Conservation (phyloP, 345 rosid genomes). For the Raphanus sativus region DNA sequence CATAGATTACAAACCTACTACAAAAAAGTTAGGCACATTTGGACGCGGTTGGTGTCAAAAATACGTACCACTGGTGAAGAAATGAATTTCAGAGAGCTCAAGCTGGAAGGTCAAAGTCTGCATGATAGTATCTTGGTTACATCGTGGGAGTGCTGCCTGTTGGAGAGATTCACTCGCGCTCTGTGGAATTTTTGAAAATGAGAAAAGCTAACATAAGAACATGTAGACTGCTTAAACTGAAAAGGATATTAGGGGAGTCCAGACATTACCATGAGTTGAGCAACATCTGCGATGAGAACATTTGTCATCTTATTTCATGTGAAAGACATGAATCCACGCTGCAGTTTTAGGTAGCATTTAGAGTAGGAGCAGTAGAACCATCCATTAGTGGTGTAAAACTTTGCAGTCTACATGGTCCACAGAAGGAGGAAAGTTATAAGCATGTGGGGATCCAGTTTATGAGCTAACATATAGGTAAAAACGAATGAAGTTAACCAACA, state of each 20-base stretch:
- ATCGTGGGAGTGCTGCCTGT: neutral
- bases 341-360: neutral
- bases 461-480: neutral
- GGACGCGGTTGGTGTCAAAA: neutral
- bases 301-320: neutral
- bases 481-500: neutral
- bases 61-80: neutral
- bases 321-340: neutral
- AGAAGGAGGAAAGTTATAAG: neutral
- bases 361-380: neutral
- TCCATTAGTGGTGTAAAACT: neutral
- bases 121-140: neutral
- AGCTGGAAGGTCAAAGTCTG: neutral
- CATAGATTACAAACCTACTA: neutral
- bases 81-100: neutral
- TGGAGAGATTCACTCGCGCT: neutral
- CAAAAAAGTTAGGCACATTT: neutral
- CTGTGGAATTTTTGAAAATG: neutral
- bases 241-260: neutral
- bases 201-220: neutral
- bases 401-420: no score
- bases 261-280: neutral
- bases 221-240: neutral
- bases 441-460: neutral
- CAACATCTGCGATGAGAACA: neutral